Conservation (phyloP, 2,329 filamentous ascomycete genomes). For the Xylaria digitata region DNA sequence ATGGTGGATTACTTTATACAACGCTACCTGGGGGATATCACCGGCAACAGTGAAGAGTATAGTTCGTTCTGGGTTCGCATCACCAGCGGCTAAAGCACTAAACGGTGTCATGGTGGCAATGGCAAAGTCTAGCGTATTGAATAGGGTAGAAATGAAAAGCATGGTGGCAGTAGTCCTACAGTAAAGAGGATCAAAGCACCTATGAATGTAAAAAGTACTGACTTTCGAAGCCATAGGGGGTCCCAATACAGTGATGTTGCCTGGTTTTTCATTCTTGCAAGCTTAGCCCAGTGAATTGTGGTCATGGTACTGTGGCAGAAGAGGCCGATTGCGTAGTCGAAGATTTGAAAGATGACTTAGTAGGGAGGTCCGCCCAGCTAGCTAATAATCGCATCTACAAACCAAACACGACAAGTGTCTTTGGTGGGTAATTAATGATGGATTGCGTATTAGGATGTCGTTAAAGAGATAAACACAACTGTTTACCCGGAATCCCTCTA, state of each 20-base stretch:
- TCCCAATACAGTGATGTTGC: slow-evolving; percentile 4
- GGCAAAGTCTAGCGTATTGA: not conserved
- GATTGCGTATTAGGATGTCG: too few species aligned
- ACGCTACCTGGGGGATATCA: slow-evolving; percentile 7
- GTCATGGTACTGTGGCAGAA: not conserved
- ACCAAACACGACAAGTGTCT: too few species aligned
- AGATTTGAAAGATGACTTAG: not conserved
- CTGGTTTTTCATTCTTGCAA: slow-evolving; percentile 1
- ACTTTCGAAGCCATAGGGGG: slow-evolving; percentile 15
- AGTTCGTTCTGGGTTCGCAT: slow-evolving; percentile 4
- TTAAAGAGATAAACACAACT: too few species aligned
- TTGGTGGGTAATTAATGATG: too few species aligned
- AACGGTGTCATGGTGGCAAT: too few species aligned
- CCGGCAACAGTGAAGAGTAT: slow-evolving; percentile 8
- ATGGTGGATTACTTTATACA: slow-evolving; percentile 15
- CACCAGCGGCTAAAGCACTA: too few species aligned
- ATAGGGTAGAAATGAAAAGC: slow-evolving; percentile 10
- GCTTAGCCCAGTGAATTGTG: not conserved
- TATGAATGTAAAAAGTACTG: slow-evolving; percentile 2
- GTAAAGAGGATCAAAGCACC: not conserved
- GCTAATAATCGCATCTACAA: too few species aligned
- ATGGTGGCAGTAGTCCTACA: not conserved
- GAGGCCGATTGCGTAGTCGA: not conserved
- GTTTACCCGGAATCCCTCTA: too few species aligned
- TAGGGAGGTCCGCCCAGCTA: not conserved